phyloP scores from a whole-genome alignment of 2,329 filamentous ascomycete genomes.

The Microdochium trichocladiopsis region DNA sequence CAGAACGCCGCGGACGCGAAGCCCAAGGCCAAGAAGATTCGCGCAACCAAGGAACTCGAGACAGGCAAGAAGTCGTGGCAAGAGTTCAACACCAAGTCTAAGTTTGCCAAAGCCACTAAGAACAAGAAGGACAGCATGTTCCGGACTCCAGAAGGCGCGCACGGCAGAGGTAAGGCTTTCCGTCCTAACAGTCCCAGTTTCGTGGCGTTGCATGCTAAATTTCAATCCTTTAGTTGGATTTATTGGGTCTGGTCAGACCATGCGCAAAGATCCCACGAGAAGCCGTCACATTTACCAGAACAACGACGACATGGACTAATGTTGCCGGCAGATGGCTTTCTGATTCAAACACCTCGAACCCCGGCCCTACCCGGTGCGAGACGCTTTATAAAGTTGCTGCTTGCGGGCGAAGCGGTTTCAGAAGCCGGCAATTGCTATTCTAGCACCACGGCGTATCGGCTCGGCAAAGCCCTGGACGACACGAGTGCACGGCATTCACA shows the following conservation, averaged over 20 bases:
- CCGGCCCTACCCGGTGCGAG: too few relatives aligned
- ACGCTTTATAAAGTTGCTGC: too few relatives aligned
- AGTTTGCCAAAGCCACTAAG: constrained; percentile 50
- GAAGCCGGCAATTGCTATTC: too few relatives aligned
- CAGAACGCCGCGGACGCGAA: constrained; percentile 66
- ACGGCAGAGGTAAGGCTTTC: constrained; percentile 75
- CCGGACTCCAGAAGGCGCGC: constrained; percentile 77
- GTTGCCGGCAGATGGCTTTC: constrained; percentile 14
- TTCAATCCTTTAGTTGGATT: constrained; percentile 66
- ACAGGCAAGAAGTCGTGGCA: constrained; percentile 92
- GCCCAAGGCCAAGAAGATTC: constrained; percentile 79
- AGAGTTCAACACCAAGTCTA: constrained; percentile 77
- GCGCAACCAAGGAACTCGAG: constrained; percentile 85
- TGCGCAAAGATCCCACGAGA: constrained; percentile 85
- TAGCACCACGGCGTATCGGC: too few relatives aligned
- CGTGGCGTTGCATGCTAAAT: too few relatives aligned
- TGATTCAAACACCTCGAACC: background rate
- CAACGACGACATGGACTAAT: constrained; percentile 65
- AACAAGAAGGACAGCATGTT: constrained; percentile 95
- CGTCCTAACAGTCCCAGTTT: too few relatives aligned
- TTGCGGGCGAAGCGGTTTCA: too few relatives aligned
- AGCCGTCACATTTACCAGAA: constrained; percentile 80
- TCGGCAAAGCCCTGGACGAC: too few relatives aligned
- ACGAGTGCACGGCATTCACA: too few relatives aligned
- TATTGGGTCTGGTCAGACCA: constrained; percentile 87